Conservation (phyloP, 495 filamentous ascomycete genomes). For the Aspergillus bridgeri region DNA sequence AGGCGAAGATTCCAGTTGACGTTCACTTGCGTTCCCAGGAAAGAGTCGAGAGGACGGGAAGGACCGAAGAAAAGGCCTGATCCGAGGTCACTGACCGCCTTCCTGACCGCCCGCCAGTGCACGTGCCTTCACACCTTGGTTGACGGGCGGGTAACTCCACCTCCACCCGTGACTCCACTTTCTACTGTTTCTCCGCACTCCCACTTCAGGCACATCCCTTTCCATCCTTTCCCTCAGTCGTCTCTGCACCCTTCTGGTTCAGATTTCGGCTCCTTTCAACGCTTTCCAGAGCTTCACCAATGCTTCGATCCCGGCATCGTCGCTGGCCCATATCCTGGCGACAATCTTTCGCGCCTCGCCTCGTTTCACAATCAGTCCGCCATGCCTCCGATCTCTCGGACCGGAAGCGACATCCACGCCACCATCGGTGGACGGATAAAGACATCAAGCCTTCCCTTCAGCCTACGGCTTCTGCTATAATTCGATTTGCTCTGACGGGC, state of each 20-base stretch:
- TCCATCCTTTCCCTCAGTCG: not conserved
- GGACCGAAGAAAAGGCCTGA: not conserved
- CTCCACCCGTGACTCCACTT: not conserved
- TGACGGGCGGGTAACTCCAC: not conserved
- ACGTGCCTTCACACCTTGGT: not conserved
- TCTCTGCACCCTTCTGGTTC: not conserved
- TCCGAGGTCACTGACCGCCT: not conserved
- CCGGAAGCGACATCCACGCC: constrained; percentile 10
- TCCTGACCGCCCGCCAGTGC: not conserved
- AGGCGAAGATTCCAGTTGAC: no score
- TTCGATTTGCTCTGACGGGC: constrained; percentile 30
- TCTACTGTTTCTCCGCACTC: not conserved
- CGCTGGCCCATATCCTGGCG: not conserved
- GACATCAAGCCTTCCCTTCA: constrained; percentile 4
- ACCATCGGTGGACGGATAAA: constrained; percentile 3
- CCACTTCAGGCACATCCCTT: not conserved
- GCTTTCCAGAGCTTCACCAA: not conserved
- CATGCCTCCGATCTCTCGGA: not conserved
- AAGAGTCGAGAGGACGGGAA: not conserved
- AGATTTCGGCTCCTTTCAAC: not conserved
- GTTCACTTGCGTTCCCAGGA: no score
- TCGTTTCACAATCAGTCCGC: not conserved
- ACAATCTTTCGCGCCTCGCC: not conserved
- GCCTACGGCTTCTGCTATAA: constrained; percentile 28
- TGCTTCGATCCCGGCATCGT: not conserved